phyloP scores from a whole-genome alignment of 2,329 filamentous ascomycete genomes.

The Cladosporium sp. region DNA sequence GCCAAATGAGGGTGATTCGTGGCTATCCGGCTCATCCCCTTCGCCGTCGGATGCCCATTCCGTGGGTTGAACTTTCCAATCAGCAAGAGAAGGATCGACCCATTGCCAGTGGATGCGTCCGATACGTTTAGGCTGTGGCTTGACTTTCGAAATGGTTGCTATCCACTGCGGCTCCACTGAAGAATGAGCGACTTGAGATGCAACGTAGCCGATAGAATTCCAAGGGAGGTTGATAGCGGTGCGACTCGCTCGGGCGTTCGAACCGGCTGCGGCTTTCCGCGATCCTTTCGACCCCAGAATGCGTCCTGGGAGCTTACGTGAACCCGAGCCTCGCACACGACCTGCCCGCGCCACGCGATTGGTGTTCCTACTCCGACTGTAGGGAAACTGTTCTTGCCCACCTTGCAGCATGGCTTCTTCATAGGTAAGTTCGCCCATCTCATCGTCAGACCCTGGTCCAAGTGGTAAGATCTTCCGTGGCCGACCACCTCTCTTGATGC shows the following conservation, averaged over 20 bases:
- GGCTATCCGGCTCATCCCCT: neutral
- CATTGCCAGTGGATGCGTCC: slow-evolving; percentile 6
- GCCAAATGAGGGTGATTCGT: neutral
- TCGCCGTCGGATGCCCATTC: neutral
- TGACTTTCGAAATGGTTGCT: neutral
- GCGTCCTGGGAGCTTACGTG: slow-evolving; percentile 8
- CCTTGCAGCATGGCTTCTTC: slow-evolving; percentile 6
- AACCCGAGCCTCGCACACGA: neutral
- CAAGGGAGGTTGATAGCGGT: slow-evolving; percentile 1
- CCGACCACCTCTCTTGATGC: neutral
- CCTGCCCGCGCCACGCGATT: neutral
- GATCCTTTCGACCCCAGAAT: slow-evolving; percentile 3
- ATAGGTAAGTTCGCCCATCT: neutral
- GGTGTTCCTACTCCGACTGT: neutral
- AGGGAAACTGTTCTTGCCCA: neutral
- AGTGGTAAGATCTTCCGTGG: neutral
- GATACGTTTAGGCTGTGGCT: neutral
- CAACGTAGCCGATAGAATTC: slow-evolving; percentile 6
- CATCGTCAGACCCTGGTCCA: neutral
- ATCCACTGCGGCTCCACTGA: neutral
- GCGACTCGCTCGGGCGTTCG: neutral
- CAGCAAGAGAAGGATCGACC: neutral
- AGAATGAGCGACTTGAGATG: slow-evolving; percentile 4
- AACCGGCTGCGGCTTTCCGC: neutral
- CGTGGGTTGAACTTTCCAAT: neutral